Evolutionary conservation across 169 alveolate species (phyloP), one percentile per base, ranked within the genome.

Genomic region (Theileria orientalis): DNA sequence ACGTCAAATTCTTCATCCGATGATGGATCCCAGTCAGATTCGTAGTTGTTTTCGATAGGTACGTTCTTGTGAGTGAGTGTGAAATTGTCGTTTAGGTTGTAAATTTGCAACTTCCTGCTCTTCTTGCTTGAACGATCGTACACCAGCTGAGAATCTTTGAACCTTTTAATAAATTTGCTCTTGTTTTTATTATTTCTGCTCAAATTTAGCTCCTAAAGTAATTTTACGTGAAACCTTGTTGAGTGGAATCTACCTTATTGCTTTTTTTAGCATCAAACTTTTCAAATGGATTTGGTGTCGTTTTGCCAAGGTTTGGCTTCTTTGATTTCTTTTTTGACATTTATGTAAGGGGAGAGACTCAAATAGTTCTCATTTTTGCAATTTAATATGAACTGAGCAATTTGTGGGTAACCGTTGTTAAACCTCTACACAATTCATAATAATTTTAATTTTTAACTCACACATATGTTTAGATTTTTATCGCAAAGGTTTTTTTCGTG

Each of bases 41-140:
- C 87, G 68, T 64, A 79, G 71, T 79, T 77, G 11, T 79, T 59
- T 30, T 79, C 87, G 13, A 79, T 63, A 21, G 87, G 87, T 30
- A 63, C 68, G 42, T 71, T 37, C 42, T 71, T 79, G 21, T 79
- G 87, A 2, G 87, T 79, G 25, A 79, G 73, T 23, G 40, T 25
- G 0, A 79, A 25, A 0, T 76, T 76, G 23, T 71, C 66, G 49
- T 79, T 79, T 42, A 79, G 66, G 71, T 79, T 64, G 64, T 41
- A 79, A n/a, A 79, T 30, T 11, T 79, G 76, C 23, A 79, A 57
- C 41, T 79, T 79, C 29, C 61, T 71, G 27, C 76, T 32, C 60
- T 59, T 69, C 44, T 75, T 69, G 67, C 71, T 30, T 6, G 56
- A 49, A 29, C 47, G 16, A 32, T 59, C 64, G 14, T 67, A 19